Percentiles rank a stretch among this genome's conserved stretches.
phyloP scores from a whole-genome alignment of 208 protist species.

The Trypanosoma grayi region DNA sequence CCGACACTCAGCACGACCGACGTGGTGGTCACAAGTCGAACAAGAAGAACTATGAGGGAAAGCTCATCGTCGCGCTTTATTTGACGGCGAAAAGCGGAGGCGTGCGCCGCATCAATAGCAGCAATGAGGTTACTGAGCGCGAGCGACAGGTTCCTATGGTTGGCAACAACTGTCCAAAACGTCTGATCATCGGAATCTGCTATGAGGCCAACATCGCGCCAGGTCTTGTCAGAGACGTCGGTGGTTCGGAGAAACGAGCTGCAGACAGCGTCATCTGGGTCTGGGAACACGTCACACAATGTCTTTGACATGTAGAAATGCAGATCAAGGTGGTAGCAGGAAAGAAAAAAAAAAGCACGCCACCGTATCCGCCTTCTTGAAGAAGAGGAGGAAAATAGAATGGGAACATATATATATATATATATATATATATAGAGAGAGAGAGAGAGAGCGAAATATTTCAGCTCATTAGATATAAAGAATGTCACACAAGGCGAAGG shows the following conservation, averaged over 20 bases:
- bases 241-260: constrained; percentile 60
- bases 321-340: neutral
- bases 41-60: constrained; percentile 40
- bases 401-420: constrained; percentile 13
- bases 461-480: no score
- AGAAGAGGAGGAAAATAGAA: constrained; percentile 10
- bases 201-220: constrained; percentile 50
- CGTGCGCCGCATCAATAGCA: constrained; percentile 66
- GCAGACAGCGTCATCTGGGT: constrained; percentile 54
- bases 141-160: constrained; percentile 46
- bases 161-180: constrained; percentile 77
- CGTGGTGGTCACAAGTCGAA: constrained; percentile 55
- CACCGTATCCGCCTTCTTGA: neutral
- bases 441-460: neutral
- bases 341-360: constrained; percentile 20
- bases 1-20: constrained; percentile 27
- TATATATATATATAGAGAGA: neutral
- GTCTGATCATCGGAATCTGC: constrained; percentile 69
- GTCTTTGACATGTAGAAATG: constrained; percentile 26
- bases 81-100: constrained; percentile 41
- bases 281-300: constrained; percentile 39
- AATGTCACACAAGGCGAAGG: no score
- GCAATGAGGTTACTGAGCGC: constrained; percentile 47
- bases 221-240: constrained; percentile 63
- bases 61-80: constrained; percentile 42